Conservation (phyloP, 768 basidiomycete species). For the Coprinellus aureogranulatus region DNA sequence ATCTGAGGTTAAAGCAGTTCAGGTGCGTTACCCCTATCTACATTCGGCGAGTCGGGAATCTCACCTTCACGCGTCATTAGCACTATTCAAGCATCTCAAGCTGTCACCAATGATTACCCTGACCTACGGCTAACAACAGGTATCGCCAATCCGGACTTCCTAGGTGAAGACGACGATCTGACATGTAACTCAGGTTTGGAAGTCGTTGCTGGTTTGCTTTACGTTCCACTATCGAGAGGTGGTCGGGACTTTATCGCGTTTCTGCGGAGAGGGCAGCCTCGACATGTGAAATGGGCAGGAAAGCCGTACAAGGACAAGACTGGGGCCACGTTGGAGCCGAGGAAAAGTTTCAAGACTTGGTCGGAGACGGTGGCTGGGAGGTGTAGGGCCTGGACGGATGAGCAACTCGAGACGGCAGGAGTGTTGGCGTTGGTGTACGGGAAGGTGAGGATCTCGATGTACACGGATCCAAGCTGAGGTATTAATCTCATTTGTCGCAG, state of each 20-base stretch:
- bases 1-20: slow-evolving; percentile 71
- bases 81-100: slow-evolving; percentile 67
- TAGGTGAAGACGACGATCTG: not conserved
- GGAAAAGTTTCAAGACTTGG: slow-evolving; percentile 81
- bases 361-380: slow-evolving; percentile 68
- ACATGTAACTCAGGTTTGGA: slow-evolving; percentile 41
- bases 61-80: slow-evolving; percentile 28
- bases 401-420: slow-evolving; percentile 78
- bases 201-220: slow-evolving; percentile 69
- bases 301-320: slow-evolving; percentile 47
- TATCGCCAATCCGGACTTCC: slow-evolving; percentile 10
- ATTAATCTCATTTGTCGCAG: slow-evolving; percentile 27
- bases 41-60: not conserved
- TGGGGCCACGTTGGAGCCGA: slow-evolving; percentile 54
- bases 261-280: slow-evolving; percentile 69
- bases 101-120: slow-evolving; percentile 66
- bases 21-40: slow-evolving; percentile 40
- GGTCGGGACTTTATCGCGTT: slow-evolving; percentile 83
- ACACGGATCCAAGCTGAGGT: not conserved
- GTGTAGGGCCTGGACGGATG: slow-evolving; percentile 73
- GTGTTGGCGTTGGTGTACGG: slow-evolving; percentile 79
- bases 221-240: slow-evolving; percentile 67
- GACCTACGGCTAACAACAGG: slow-evolving; percentile 62
- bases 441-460: slow-evolving; percentile 40
- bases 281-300: slow-evolving; percentile 78